These are phyloP conservation scores for Xylaria telfairii DNA, from an alignment of 495 filamentous ascomycete species.

Conservation along the genomic window DNA sequence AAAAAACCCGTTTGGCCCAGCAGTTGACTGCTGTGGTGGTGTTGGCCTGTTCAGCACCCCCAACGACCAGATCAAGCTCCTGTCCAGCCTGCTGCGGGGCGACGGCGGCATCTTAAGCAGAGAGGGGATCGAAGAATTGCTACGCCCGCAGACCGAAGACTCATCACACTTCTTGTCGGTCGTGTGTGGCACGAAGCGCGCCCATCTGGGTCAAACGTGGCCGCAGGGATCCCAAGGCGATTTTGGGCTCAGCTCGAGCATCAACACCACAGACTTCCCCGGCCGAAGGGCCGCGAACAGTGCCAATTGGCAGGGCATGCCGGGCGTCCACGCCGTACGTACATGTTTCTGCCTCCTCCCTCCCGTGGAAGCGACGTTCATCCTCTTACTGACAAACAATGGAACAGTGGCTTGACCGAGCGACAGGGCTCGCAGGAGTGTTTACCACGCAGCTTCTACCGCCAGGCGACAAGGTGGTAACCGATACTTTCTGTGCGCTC, in stretches of 20 bases:
- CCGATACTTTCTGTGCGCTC: neutral
- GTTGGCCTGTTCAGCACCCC: conserved; percentile 21
- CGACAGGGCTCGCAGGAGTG: conserved; percentile 35
- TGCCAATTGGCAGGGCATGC: conserved; percentile 21
- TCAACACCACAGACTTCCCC: conserved; percentile 7
- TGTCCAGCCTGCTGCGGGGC: conserved; percentile 1
- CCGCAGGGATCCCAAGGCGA: neutral
- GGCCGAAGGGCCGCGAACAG: conserved; percentile 15
- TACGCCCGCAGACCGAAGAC: conserved; percentile 3
- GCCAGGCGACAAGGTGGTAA: conserved; percentile 32
- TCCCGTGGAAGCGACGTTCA: too few species aligned
- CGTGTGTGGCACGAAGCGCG: conserved; percentile 11
- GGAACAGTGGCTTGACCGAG: conserved; percentile 41
- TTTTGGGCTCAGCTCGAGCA: conserved; percentile 12
- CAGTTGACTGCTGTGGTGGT: conserved; percentile 20
- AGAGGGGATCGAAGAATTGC: conserved; percentile 5
- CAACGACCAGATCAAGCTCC: conserved; percentile 17
- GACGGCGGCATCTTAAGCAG: neutral
- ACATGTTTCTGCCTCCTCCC: too few species aligned
- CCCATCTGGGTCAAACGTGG: conserved; percentile 17
- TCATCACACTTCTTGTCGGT: conserved; percentile 15
- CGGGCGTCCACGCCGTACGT: conserved; percentile 26
- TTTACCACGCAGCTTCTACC: conserved; percentile 39
- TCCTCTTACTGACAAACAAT: neutral
- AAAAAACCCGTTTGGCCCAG: conserved; percentile 4